Percentiles rank a stretch among this genome's conserved stretches.
Evolutionary conservation across 768 basidiomycete species (phyloP).

Genomic region (Epithele typhae): DNA sequence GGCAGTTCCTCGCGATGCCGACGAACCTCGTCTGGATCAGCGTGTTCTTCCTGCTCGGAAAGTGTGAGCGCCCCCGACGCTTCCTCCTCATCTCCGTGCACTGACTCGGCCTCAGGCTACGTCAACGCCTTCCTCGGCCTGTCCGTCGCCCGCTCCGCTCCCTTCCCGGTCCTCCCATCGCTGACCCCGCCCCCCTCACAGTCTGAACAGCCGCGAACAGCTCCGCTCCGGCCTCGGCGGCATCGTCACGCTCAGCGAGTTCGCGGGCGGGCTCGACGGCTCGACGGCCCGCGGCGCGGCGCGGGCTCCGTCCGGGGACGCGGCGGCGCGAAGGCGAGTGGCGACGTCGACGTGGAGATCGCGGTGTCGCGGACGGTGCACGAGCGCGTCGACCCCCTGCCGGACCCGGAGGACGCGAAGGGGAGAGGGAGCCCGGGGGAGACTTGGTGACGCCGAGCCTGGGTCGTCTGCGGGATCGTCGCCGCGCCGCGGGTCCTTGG

Average conservation of each 20-base stretch:
- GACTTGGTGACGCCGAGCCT: too few relatives aligned
- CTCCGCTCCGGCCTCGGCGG: conserved; percentile 33
- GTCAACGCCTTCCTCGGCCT: conserved; percentile 50
- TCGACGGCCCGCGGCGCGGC: too few relatives aligned
- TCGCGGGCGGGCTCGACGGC: neutral
- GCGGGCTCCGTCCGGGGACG: too few relatives aligned
- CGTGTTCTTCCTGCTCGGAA: conserved; percentile 48
- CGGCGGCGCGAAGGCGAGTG: too few relatives aligned
- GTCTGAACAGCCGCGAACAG: conserved; percentile 45
- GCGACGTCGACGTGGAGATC: too few relatives aligned
- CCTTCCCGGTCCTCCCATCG: neutral
- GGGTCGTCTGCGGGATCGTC: too few relatives aligned
- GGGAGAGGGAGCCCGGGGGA: too few relatives aligned
- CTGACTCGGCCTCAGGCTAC: conserved; percentile 33
- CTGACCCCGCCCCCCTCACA: conserved; percentile 18
- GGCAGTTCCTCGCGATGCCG: conserved; percentile 31
- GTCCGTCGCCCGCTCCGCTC: conserved; percentile 32
- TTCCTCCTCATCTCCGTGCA: neutral
- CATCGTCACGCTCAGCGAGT: conserved; percentile 9
- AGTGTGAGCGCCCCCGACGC: conserved; percentile 33
- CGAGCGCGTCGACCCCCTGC: too few relatives aligned
- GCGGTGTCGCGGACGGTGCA: too few relatives aligned
- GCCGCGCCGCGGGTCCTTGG: too few relatives aligned
- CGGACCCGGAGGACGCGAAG: too few relatives aligned
- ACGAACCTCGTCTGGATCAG: conserved; percentile 44